Conservation (phyloP, 2,329 filamentous ascomycete species). For the Magnaporthales sp. region DNA sequence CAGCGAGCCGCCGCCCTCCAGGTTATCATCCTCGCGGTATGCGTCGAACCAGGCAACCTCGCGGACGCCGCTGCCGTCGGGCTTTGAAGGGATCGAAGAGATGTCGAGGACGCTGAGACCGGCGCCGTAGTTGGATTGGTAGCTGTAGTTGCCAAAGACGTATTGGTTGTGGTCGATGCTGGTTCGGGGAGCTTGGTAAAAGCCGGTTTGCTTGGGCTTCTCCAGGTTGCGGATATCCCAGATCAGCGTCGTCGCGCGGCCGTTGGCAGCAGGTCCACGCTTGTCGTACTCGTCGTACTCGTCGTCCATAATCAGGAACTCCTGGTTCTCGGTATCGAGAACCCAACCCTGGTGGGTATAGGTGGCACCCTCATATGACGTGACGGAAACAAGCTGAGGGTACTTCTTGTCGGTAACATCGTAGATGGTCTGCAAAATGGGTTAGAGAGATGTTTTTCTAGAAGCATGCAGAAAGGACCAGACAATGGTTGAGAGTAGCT, state of each 20-base stretch:
- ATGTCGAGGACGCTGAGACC: conserved; percentile 29
- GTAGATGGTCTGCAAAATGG: conserved; percentile 17
- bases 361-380: conserved; percentile 44
- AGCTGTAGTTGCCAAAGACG: conserved; percentile 27
- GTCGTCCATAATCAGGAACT: conserved; percentile 40
- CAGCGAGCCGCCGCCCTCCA: conserved; percentile 24
- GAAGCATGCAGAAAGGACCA: neutral
- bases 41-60: conserved; percentile 38
- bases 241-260: conserved; percentile 38
- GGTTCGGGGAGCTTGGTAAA: conserved; percentile 25
- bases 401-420: conserved; percentile 41
- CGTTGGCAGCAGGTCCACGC: conserved; percentile 15
- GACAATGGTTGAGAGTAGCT: neutral
- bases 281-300: conserved; percentile 41
- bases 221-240: conserved; percentile 36
- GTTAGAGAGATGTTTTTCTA: neutral
- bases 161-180: conserved; percentile 38
- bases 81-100: conserved; percentile 20
- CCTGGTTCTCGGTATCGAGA: conserved; percentile 32
- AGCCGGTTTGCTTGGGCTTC: conserved; percentile 30
- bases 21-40: conserved; percentile 35
- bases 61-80: conserved; percentile 28
- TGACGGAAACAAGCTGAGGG: conserved; percentile 38
- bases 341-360: conserved; percentile 51
- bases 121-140: conserved; percentile 37